Conservation (phyloP, 768 basidiomycete genomes). For the Collybiopsis confluens region DNA sequence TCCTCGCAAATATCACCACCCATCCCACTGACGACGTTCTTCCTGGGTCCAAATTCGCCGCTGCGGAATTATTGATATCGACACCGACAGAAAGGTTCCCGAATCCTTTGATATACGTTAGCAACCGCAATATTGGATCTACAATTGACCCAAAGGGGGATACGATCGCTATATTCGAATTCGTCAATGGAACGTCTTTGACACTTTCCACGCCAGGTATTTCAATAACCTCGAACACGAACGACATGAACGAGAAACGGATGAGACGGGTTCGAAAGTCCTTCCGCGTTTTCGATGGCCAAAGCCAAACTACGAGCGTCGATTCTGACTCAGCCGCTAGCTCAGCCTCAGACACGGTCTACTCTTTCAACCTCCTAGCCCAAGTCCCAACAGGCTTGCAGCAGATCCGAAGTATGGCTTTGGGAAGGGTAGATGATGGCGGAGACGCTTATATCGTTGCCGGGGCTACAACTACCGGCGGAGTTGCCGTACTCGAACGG, state of each 20-base stretch:
- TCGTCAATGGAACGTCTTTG: slow-evolving; percentile 20
- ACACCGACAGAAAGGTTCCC: slow-evolving; percentile 37
- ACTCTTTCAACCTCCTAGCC: slow-evolving; percentile 34
- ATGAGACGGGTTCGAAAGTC: slow-evolving; percentile 12
- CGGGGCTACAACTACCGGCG: slow-evolving; percentile 26
- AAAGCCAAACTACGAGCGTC: no score
- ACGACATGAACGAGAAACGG: slow-evolving; percentile 8
- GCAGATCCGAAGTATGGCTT: slow-evolving; percentile 51
- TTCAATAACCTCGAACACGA: not conserved
- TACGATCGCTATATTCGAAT: slow-evolving; percentile 53
- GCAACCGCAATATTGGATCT: slow-evolving; percentile 50
- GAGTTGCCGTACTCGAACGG: slow-evolving; percentile 40
- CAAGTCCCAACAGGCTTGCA: slow-evolving; percentile 53
- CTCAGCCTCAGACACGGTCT: not conserved
- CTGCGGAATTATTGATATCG: slow-evolving; percentile 52
- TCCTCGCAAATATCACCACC: slow-evolving; percentile 43
- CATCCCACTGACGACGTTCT: slow-evolving; percentile 37
- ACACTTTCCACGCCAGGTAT: not conserved
- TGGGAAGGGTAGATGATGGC: slow-evolving; percentile 35
- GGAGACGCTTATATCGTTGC: slow-evolving; percentile 38
- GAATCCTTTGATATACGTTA: slow-evolving; percentile 45
- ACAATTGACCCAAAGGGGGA: slow-evolving; percentile 46
- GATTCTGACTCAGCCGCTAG: no score
- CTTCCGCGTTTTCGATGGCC: no score
- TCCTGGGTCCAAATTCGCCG: slow-evolving; percentile 38